A percentile compares a stretch with the other conserved stretches of the same genome.
phyloP scores from a whole-genome alignment of 2,329 filamentous ascomycete species.

The Colletotrichum orbiculare region DNA sequence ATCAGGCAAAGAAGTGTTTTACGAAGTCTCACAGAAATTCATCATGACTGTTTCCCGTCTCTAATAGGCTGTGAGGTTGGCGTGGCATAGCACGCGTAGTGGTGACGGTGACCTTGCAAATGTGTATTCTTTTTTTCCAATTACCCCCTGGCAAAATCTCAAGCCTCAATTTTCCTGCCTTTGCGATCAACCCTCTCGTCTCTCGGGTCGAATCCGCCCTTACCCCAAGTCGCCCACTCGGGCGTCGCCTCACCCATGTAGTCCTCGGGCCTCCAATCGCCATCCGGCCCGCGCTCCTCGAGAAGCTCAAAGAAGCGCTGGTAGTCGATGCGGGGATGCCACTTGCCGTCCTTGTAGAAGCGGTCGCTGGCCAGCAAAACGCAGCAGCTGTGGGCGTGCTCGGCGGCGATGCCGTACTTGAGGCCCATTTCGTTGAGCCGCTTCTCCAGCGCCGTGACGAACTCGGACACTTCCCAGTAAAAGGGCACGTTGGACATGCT shows the following conservation, averaged over 20 bases:
- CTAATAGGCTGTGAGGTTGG: neutral
- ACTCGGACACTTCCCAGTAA: conserved; percentile 88
- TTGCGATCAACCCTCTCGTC: conserved; percentile 91
- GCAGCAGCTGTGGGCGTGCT: conserved; percentile 96
- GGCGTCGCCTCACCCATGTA: conserved; percentile 88
- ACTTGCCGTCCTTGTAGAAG: conserved; percentile 81
- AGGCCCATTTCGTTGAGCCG: conserved; percentile 78
- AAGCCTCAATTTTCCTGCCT: conserved; percentile 71
- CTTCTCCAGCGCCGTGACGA: conserved; percentile 79
- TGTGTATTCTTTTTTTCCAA: conserved; percentile 32
- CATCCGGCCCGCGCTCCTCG: conserved; percentile 73
- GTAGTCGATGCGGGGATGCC: conserved; percentile 95
- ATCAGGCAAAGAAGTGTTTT: conserved; percentile 24
- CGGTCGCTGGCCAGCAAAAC: conserved; percentile 85
- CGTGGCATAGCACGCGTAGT: neutral
- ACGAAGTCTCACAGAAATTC: conserved; percentile 13
- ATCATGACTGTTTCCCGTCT: conserved; percentile 1
- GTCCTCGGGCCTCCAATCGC: conserved; percentile 86
- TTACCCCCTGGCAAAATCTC: conserved; percentile 37
- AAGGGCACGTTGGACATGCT: conserved; percentile 99
- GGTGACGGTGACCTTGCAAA: neutral
- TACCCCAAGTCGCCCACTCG: conserved; percentile 95
- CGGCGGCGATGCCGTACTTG: conserved; percentile 89
- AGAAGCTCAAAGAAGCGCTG: conserved; percentile 86
- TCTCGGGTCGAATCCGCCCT: conserved; percentile 91